Evolutionary conservation across 208 protist species (phyloP).

Genomic region (Leishmania tarentolae): DNA sequence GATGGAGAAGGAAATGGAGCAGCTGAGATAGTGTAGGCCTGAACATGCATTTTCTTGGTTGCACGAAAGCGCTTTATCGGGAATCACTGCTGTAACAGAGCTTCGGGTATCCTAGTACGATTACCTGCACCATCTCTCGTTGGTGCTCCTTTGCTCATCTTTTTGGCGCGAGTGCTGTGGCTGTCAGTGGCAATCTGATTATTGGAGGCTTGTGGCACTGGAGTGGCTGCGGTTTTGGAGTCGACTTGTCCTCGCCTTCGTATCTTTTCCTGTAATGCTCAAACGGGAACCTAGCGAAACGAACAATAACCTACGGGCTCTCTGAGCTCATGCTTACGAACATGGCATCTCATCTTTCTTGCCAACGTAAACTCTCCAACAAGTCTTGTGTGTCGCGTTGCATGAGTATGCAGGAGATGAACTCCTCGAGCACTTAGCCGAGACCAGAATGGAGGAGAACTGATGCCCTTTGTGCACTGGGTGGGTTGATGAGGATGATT

Average conservation of each 20-base stretch:
- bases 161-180: neutral
- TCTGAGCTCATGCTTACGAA: too few species aligned
- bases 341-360: neutral
- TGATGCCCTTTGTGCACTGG: neutral
- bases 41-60: slow-evolving; percentile 3
- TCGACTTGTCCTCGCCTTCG: neutral
- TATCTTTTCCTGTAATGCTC: slow-evolving; percentile 6
- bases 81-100: neutral
- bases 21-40: neutral
- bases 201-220: neutral
- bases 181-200: neutral
- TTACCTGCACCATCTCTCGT: neutral
- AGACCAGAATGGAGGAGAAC: neutral
- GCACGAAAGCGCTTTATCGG: slow-evolving; percentile 1
- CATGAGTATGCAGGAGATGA: neutral
- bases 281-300: neutral
- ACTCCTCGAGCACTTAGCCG: neutral
- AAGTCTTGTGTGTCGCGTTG: neutral
- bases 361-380: neutral
- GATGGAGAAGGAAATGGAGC: neutral
- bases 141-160: neutral
- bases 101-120: neutral
- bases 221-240: neutral
- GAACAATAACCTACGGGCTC: neutral
- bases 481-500: neutral